A percentile compares a stretch with the other conserved stretches of the same genome.
These are phyloP conservation scores for Entomortierella parvispora DNA, from an alignment of 192 early-diverging fungal species.

Conservation along the genomic window DNA sequence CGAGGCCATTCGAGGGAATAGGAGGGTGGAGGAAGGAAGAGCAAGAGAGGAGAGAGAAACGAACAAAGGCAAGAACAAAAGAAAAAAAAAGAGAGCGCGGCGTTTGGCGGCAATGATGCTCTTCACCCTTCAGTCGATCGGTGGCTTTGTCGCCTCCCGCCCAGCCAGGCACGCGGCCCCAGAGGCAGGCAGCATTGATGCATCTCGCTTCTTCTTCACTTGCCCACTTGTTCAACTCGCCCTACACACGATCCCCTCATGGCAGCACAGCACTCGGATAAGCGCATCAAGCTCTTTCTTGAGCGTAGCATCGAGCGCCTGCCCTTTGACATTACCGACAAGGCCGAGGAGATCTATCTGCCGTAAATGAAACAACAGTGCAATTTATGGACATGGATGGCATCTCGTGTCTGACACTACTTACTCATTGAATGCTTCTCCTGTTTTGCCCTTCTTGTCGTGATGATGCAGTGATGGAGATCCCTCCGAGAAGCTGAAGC, in stretches of 20 bases:
- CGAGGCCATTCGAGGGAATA: neutral
- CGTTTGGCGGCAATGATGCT: too few relatives aligned
- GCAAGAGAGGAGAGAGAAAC: neutral
- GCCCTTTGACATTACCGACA: constrained; percentile 46
- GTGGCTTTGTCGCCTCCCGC: too few relatives aligned
- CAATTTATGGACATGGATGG: neutral
- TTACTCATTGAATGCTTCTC: neutral
- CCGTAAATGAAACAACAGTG: constrained; percentile 22
- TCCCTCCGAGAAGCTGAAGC: constrained; percentile 44
- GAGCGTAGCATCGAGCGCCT: constrained; percentile 45
- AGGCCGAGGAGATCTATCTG: constrained; percentile 44
- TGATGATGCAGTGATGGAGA: constrained; percentile 36
- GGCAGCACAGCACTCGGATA: constrained; percentile 19
- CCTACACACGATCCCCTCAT: constrained; percentile 1
- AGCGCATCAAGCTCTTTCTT: constrained; percentile 47
- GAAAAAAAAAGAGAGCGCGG: too few relatives aligned
- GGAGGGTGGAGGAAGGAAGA: neutral
- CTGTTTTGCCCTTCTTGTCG: neutral
- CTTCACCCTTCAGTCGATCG: too few relatives aligned
- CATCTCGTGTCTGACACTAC: neutral
- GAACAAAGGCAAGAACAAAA: neutral
- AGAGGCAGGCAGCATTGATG: too few relatives aligned
- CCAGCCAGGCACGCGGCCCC: too few relatives aligned
- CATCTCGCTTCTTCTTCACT: too few relatives aligned
- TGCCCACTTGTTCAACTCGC: too few relatives aligned